Conservation (phyloP, 1,139 yeast genomes). For the Blastobotrys arbuscula region DNA sequence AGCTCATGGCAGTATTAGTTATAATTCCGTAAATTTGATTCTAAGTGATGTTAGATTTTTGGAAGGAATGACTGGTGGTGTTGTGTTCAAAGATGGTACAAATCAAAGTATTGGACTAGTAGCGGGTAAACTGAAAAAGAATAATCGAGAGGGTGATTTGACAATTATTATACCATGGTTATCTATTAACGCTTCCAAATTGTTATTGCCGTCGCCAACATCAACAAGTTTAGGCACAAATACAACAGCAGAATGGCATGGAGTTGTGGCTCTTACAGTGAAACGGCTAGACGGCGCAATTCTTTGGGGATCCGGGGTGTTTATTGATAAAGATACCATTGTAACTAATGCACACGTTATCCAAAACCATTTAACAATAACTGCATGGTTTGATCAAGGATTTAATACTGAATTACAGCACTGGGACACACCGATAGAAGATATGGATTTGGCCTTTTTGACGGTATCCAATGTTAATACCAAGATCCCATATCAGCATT, state of each 20-base stretch:
- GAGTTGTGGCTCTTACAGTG: slow-evolving; percentile 25
- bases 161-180: slow-evolving; percentile 48
- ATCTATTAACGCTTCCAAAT: not conserved
- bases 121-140: slow-evolving; percentile 45
- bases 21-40: slow-evolving; percentile 30
- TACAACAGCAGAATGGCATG: slow-evolving; percentile 5
- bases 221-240: not conserved
- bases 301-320: slow-evolving; percentile 46
- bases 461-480: not conserved
- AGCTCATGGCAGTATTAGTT: slow-evolving; percentile 45
- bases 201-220: not conserved
- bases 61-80: slow-evolving; percentile 64
- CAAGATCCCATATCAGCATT: slow-evolving; percentile 10
- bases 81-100: slow-evolving; percentile 31
- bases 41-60: slow-evolving; percentile 52
- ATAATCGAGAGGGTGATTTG: slow-evolving; percentile 59
- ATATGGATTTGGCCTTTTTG: slow-evolving; percentile 36
- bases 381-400: slow-evolving; percentile 26
- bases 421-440: slow-evolving; percentile 30
- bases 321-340: slow-evolving; percentile 33
- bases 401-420: slow-evolving; percentile 10
- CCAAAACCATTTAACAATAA: slow-evolving; percentile 21
- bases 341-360: slow-evolving; percentile 46
- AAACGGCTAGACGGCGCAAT: slow-evolving; percentile 20
- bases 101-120: slow-evolving; percentile 43